phyloP scores from a whole-genome alignment of 2,329 filamentous ascomycete species.

The Thelonectria blattea region DNA sequence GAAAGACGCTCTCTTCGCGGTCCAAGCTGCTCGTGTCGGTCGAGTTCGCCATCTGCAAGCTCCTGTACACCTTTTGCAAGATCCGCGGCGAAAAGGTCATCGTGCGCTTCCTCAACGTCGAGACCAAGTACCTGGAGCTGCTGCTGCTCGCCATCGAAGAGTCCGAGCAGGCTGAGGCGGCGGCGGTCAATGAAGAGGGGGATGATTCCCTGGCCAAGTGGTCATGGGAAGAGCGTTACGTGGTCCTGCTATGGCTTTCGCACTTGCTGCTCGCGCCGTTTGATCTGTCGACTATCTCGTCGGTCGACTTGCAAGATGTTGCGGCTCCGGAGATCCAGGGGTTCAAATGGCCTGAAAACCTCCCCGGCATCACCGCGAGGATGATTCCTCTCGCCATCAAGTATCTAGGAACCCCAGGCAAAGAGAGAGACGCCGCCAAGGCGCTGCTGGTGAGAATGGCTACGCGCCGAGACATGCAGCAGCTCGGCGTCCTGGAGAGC shows the following conservation, averaged over 20 bases:
- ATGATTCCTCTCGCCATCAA: slow-evolving; percentile 73
- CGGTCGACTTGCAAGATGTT: slow-evolving; percentile 56
- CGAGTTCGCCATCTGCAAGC: slow-evolving; percentile 73
- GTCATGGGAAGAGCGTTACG: slow-evolving; percentile 88
- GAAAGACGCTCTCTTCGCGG: slow-evolving; percentile 43
- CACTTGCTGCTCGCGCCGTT: slow-evolving; percentile 87
- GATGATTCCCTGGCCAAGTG: slow-evolving; percentile 45
- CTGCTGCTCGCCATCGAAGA: slow-evolving; percentile 78
- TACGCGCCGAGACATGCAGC: slow-evolving; percentile 88
- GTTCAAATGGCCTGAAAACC: slow-evolving; percentile 61
- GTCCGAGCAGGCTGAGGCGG: slow-evolving; percentile 45
- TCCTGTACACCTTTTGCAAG: slow-evolving; percentile 93
- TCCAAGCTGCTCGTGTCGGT: slow-evolving; percentile 59
- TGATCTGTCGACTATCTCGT: slow-evolving; percentile 85
- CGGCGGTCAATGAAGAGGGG: slow-evolving; percentile 3
- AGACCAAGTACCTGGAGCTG: slow-evolving; percentile 82
- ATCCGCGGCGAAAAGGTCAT: slow-evolving; percentile 93
- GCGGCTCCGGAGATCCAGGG: slow-evolving; percentile 51
- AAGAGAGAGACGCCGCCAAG: slow-evolving; percentile 89
- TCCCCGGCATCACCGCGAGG: slow-evolving; percentile 74
- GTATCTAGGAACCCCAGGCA: slow-evolving; percentile 77
- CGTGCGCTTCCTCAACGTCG: slow-evolving; percentile 87
- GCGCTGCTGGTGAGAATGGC: slow-evolving; percentile 79
- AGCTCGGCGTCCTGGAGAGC: slow-evolving; percentile 70
- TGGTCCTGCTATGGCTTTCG: slow-evolving; percentile 86